A percentile compares a stretch with the other conserved stretches of the same genome.
These are phyloP conservation scores for Exophiala alcalophila DNA, from an alignment of 2,329 filamentous ascomycete genomes.

Conservation along the genomic window DNA sequence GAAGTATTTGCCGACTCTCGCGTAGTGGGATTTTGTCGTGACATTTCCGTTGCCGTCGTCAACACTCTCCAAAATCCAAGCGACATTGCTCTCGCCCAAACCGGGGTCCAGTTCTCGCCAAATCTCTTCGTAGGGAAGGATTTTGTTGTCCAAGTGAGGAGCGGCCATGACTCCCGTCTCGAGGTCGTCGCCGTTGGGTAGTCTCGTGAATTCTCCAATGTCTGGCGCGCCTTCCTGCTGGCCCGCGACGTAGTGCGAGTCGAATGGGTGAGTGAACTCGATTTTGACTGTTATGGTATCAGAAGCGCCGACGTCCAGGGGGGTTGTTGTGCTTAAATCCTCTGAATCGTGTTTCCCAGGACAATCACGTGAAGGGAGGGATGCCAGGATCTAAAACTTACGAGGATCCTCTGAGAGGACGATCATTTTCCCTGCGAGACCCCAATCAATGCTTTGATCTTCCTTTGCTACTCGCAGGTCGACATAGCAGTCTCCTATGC, in stretches of 20 bases:
- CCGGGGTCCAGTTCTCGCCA: slow-evolving; percentile 11
- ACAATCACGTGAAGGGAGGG: not conserved
- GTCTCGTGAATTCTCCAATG: slow-evolving; percentile 38
- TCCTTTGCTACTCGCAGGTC: slow-evolving; percentile 42
- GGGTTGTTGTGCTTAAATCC: too few relatives aligned
- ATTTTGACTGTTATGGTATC: slow-evolving; percentile 36
- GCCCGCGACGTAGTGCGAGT: slow-evolving; percentile 32
- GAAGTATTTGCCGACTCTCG: slow-evolving; percentile 4
- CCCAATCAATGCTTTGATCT: slow-evolving; percentile 42
- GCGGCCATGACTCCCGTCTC: slow-evolving; percentile 42
- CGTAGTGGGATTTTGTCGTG: slow-evolving; percentile 8
- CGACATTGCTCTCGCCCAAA: slow-evolving; percentile 1
- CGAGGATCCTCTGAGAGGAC: slow-evolving; percentile 38
- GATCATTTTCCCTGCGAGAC: slow-evolving; percentile 42
- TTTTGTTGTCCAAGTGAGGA: slow-evolving; percentile 35
- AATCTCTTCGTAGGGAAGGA: slow-evolving; percentile 58
- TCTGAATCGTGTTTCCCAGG: too few relatives aligned
- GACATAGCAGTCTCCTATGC: slow-evolving; percentile 44
- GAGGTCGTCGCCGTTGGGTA: slow-evolving; percentile 42
- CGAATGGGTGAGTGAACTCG: slow-evolving; percentile 40
- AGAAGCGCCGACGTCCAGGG: too few relatives aligned
- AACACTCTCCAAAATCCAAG: slow-evolving; percentile 12
- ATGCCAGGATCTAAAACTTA: too few relatives aligned
- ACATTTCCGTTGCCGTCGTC: too few relatives aligned
- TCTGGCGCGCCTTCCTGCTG: slow-evolving; percentile 37